These are phyloP conservation scores for Tricholoma flavovirens DNA, from an alignment of 768 basidiomycete species.

Conservation along the genomic window DNA sequence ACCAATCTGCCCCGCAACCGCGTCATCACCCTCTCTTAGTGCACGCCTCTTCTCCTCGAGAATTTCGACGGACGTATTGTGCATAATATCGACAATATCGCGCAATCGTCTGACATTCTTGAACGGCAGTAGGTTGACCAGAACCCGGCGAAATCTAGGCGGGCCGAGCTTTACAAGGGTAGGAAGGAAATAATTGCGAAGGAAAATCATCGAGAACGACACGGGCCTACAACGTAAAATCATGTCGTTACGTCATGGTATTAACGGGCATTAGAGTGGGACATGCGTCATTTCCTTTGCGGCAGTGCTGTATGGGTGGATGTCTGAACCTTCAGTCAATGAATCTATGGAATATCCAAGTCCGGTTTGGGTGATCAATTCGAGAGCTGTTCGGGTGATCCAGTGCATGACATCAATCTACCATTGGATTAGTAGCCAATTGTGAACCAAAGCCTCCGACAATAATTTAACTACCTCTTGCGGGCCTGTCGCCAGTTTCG, in stretches of 20 bases:
- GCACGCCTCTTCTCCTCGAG: constrained; percentile 1
- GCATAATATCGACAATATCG: constrained; percentile 12
- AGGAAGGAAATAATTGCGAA: constrained; percentile 3
- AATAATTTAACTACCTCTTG: constrained; percentile 3
- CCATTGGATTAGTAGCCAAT: neutral
- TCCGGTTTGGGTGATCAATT: constrained; percentile 17
- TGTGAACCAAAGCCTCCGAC: neutral
- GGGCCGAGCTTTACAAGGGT: neutral
- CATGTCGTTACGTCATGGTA: neutral
- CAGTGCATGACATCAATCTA: constrained; percentile 18
- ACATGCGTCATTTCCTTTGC: constrained; percentile 6
- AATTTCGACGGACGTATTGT: constrained; percentile 9
- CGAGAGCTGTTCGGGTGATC: constrained; percentile 15
- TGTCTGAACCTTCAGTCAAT: constrained; percentile 6
- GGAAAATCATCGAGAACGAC: neutral
- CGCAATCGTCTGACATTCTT: constrained; percentile 7
- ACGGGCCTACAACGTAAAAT: constrained; percentile 7
- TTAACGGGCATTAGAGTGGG: neutral
- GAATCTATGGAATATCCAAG: constrained; percentile 16
- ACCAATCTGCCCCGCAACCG: constrained; percentile 22
- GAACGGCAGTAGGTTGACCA: constrained; percentile 9
- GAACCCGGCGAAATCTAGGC: constrained; percentile 3
- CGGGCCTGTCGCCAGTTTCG: constrained; percentile 1
- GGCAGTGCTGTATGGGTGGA: constrained; percentile 13
- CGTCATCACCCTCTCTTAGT: neutral